Percentiles rank a stretch among this genome's conserved stretches.
phyloP scores from a whole-genome alignment of 768 basidiomycete species.

The Trametes villosa region DNA sequence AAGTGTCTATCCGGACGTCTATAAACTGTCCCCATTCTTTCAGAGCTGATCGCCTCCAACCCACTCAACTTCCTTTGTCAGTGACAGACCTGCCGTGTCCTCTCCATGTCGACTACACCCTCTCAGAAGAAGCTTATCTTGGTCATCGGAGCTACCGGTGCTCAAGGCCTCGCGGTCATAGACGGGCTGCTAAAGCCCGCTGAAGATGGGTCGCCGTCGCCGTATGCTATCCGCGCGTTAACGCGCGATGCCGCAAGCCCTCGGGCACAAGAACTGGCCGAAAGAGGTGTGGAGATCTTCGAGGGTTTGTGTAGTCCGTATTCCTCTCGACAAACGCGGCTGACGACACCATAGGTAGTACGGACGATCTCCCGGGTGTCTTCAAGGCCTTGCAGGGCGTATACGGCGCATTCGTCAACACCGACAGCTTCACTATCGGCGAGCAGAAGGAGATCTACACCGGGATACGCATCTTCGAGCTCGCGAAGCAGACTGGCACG shows the following conservation, averaged over 20 bases:
- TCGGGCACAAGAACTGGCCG: constrained; percentile 40
- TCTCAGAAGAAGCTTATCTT: constrained; percentile 37
- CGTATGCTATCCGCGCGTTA: constrained; percentile 45
- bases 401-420: constrained; percentile 44
- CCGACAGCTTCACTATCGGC: constrained; percentile 42
- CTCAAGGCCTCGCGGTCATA: constrained; percentile 46
- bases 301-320: background rate
- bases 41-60: no score
- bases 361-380: constrained; percentile 34
- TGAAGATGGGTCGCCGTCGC: constrained; percentile 43
- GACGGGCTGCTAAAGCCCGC: constrained; percentile 39
- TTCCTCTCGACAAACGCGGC: no score
- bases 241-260: constrained; percentile 39
- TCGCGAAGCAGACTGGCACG: constrained; percentile 39
- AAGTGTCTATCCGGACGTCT: no score
- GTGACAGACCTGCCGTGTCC: no score
- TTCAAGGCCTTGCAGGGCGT: constrained; percentile 37
- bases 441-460: constrained; percentile 43
- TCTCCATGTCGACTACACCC: no score
- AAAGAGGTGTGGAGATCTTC: constrained; percentile 39
- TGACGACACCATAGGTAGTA: no score
- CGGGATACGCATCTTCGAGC: constrained; percentile 48
- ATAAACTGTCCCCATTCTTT: no score
- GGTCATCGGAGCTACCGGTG: constrained; percentile 50
- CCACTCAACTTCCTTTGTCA: no score